Conservation (phyloP, 2,329 filamentous ascomycete species). For the Lachnellula willkommii region DNA sequence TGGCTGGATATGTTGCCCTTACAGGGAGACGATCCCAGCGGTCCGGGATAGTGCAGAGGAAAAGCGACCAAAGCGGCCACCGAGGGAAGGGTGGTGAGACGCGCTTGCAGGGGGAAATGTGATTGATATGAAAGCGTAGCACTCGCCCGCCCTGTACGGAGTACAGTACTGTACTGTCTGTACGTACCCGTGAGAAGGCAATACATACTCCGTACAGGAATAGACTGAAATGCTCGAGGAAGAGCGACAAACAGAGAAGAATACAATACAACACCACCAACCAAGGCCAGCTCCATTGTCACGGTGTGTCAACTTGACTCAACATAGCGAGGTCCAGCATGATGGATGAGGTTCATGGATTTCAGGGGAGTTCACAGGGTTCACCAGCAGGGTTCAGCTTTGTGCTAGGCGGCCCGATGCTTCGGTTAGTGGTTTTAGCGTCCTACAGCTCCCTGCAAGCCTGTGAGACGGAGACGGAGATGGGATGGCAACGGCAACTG, state of each 20-base stretch:
- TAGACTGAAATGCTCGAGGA: too few relatives aligned
- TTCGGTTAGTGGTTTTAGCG: background rate
- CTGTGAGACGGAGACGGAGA: too few relatives aligned
- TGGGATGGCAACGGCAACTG: too few relatives aligned
- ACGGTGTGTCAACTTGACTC: background rate
- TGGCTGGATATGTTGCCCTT: background rate
- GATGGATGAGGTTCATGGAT: background rate
- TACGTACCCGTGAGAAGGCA: too few relatives aligned
- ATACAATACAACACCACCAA: too few relatives aligned
- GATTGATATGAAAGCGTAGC: background rate
- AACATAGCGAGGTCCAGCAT: background rate
- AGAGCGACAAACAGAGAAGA: too few relatives aligned
- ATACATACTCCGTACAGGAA: too few relatives aligned
- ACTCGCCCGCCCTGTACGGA: background rate
- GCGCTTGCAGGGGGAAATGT: background rate
- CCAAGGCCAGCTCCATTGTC: too few relatives aligned
- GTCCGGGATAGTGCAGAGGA: conserved; percentile 3
- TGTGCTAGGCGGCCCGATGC: background rate
- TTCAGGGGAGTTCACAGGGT: background rate
- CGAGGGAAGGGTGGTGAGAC: conserved; percentile 2
- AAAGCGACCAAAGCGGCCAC: conserved; percentile 8
- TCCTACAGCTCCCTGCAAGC: too few relatives aligned
- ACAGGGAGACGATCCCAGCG: conserved; percentile 3
- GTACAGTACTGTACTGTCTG: too few relatives aligned
- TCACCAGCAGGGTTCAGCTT: background rate